Percentiles rank a stretch among this genome's conserved stretches.
phyloP scores from a whole-genome alignment of 2,329 filamentous ascomycete genomes.

The Septoria petroselini region DNA sequence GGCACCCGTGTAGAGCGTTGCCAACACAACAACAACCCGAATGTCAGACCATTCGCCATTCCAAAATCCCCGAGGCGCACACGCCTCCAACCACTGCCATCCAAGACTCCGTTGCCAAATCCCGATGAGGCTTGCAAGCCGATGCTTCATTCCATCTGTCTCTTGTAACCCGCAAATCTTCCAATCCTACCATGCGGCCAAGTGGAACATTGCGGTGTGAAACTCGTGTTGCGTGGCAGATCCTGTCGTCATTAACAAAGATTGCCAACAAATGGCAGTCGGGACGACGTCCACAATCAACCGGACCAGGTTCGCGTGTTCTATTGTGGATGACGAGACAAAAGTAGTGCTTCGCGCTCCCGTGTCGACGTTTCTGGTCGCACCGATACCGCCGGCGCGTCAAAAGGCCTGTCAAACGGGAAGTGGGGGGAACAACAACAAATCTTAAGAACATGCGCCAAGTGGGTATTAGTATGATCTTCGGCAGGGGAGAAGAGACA shows the following conservation, averaged over 20 bases:
- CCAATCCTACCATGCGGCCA: no score
- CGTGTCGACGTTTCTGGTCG: neutral
- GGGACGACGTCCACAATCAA: neutral
- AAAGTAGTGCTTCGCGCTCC: neutral
- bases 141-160: no score
- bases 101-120: no score
- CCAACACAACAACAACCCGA: no score
- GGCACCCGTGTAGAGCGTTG: no score
- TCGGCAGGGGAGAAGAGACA: slow-evolving; percentile 1
- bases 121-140: no score
- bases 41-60: no score
- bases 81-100: no score
- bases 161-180: no score
- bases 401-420: neutral
- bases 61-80: no score
- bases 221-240: no score
- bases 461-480: slow-evolving; percentile 13
- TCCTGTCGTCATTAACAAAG: neutral
- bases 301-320: neutral
- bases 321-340: neutral
- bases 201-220: no score
- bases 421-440: slow-evolving; percentile 11
- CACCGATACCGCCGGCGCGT: slow-evolving; percentile 2
- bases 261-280: neutral
- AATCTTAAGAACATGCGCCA: slow-evolving; percentile 2